These are phyloP conservation scores for Solanum sparsipilum DNA, from an alignment of 257 asterid genomes.

Conservation along the genomic window DNA sequence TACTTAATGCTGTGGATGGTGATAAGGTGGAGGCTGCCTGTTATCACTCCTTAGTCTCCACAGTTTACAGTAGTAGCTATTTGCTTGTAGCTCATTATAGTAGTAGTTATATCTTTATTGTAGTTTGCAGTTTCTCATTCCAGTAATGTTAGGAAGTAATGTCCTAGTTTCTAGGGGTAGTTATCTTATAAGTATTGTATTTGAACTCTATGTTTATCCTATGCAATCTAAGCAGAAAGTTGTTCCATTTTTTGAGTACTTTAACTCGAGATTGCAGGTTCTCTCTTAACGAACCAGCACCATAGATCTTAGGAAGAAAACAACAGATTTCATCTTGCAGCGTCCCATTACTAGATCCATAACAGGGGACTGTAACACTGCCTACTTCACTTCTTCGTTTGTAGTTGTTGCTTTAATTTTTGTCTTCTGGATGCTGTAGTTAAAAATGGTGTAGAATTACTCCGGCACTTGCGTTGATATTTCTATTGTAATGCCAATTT, in stretches of 20 bases:
- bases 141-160: background rate
- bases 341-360: background rate
- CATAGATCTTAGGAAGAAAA: background rate
- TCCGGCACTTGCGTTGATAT: conserved; percentile 9
- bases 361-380: conserved; percentile 4
- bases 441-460: conserved; percentile 23
- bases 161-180: background rate
- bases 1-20: conserved; percentile 60
- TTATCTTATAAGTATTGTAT: background rate
- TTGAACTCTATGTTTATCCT: background rate
- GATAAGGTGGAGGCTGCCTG: conserved; percentile 76
- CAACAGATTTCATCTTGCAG: background rate
- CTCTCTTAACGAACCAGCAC: background rate
- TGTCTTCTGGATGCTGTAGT: conserved; percentile 16
- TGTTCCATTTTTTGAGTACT: background rate
- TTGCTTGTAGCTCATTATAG: background rate
- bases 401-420: conserved; percentile 33
- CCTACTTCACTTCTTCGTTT: conserved; percentile 21
- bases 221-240: background rate
- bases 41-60: background rate
- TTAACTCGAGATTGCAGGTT: background rate
- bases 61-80: background rate
- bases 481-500: conserved; percentile 1
- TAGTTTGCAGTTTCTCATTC: background rate
- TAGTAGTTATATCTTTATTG: background rate